Evolutionary conservation across 2,329 filamentous ascomycete genomes (phyloP).

Genomic region (Neofusicoccum cordaticola): DNA sequence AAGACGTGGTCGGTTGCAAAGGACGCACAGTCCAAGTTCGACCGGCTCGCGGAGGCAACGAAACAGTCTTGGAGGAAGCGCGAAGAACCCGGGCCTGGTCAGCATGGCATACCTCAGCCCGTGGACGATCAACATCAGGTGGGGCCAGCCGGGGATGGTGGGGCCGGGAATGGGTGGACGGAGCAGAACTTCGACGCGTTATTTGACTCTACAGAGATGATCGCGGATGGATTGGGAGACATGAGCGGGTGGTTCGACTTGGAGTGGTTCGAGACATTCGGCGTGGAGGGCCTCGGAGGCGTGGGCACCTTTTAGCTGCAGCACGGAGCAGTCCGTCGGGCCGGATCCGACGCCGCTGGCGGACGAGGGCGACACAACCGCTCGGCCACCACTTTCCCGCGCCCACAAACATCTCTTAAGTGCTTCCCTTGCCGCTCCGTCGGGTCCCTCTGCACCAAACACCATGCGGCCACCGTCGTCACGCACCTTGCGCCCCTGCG

Average conservation of each 20-base stretch:
- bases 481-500: neutral
- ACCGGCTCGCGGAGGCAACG: neutral
- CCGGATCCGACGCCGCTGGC: neutral
- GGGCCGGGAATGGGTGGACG: neutral
- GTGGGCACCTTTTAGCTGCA: neutral
- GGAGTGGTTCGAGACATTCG: slow-evolving; percentile 8
- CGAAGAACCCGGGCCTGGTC: neutral
- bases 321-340: neutral
- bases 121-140: neutral
- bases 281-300: neutral
- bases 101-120: neutral
- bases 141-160: neutral
- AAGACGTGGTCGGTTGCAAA: slow-evolving; percentile 55
- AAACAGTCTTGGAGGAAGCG: neutral
- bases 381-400: neutral
- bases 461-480: neutral
- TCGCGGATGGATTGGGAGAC: neutral
- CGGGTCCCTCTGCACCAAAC: neutral
- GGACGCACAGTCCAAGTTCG: slow-evolving; percentile 2
- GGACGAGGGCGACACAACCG: too few species aligned
- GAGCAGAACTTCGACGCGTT: neutral
- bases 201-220: neutral
- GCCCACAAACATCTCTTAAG: neutral
- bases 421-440: too few species aligned
- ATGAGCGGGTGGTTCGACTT: slow-evolving; percentile 11